phyloP scores from a whole-genome alignment of 768 basidiomycete species.

The Tulasnella sp. region DNA sequence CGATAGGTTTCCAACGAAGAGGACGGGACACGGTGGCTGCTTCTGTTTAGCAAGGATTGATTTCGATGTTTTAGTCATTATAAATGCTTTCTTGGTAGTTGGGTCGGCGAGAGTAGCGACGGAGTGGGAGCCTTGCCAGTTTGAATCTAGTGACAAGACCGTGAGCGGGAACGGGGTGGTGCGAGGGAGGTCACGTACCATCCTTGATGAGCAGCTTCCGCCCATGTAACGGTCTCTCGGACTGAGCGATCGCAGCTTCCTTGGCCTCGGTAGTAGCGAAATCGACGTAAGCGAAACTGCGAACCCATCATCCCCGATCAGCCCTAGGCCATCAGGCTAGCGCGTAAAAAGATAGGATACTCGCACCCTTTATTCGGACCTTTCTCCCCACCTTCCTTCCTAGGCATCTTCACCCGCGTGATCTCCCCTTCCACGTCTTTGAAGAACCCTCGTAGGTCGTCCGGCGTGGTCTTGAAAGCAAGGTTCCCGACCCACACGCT shows the following conservation, averaged over 20 bases:
- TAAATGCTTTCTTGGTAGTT: conserved; percentile 27
- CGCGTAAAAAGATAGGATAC: conserved; percentile 15
- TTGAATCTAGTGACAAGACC: not conserved
- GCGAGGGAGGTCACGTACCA: conserved; percentile 37
- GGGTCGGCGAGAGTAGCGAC: conserved; percentile 18
- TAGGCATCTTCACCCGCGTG: conserved; percentile 78
- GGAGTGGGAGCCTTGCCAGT: conserved; percentile 15
- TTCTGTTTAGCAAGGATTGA: conserved; percentile 70
- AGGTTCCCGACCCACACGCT: conserved; percentile 96
- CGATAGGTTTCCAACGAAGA: conserved; percentile 88
- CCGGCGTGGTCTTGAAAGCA: conserved; percentile 74
- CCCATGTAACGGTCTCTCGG: conserved; percentile 74
- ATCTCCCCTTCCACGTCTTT: conserved; percentile 52
- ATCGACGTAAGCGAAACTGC: conserved; percentile 93
- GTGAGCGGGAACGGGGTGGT: not conserved
- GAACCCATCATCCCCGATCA: not conserved
- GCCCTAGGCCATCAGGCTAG: conserved; percentile 18
- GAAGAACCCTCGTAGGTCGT: conserved; percentile 61
- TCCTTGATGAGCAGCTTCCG: conserved; percentile 88
- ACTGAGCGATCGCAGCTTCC: conserved; percentile 58
- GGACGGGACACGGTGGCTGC: conserved; percentile 69
- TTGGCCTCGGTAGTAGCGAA: conserved; percentile 72
- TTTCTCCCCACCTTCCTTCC: conserved; percentile 38
- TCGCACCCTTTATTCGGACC: conserved; percentile 16
- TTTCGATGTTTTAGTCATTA: conserved; percentile 51